phyloP scores from a whole-genome alignment of 805 yeast genomes.

The Komagataella ulmi region DNA sequence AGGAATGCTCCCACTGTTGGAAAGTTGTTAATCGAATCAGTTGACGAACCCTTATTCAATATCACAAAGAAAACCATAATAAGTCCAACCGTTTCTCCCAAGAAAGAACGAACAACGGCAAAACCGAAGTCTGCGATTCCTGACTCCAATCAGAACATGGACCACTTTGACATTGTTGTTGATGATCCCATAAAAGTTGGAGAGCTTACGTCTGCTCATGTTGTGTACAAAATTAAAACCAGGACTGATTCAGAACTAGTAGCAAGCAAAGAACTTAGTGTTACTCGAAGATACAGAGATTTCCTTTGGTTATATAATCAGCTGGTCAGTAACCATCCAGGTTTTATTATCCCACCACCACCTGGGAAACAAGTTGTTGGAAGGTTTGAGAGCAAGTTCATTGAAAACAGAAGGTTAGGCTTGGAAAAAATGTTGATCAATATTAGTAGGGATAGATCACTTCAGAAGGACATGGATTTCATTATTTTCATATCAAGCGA shows the following conservation, averaged over 20 bases:
- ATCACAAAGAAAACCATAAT: constrained; percentile 14
- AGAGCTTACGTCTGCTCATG: constrained; percentile 78
- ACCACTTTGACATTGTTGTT: constrained; percentile 47
- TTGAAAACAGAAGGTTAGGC: constrained; percentile 74
- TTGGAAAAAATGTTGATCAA: constrained; percentile 77
- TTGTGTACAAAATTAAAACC: constrained; percentile 71
- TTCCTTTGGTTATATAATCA: constrained; percentile 92
- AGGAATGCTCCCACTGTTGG: not conserved
- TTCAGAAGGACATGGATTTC: constrained; percentile 67
- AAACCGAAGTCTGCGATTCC: constrained; percentile 3
- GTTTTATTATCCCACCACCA: constrained; percentile 87
- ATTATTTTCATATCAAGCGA: constrained; percentile 65
- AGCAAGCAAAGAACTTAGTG: constrained; percentile 30
- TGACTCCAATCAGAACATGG: constrained; percentile 1
- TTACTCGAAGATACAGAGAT: constrained; percentile 79
- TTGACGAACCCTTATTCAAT: constrained; percentile 43
- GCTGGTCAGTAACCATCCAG: constrained; percentile 76
- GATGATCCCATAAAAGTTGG: constrained; percentile 91
- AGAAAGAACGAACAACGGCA: constrained; percentile 9
- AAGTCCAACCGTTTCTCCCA: constrained; percentile 6
- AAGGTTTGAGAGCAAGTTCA: constrained; percentile 78
- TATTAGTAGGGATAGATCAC: constrained; percentile 38
- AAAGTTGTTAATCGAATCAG: constrained; percentile 8
- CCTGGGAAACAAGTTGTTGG: constrained; percentile 92
- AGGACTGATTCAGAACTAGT: constrained; percentile 30